These are phyloP conservation scores for Apostasia ramifera DNA, from an alignment of 106 monocot species.

Conservation along the genomic window DNA sequence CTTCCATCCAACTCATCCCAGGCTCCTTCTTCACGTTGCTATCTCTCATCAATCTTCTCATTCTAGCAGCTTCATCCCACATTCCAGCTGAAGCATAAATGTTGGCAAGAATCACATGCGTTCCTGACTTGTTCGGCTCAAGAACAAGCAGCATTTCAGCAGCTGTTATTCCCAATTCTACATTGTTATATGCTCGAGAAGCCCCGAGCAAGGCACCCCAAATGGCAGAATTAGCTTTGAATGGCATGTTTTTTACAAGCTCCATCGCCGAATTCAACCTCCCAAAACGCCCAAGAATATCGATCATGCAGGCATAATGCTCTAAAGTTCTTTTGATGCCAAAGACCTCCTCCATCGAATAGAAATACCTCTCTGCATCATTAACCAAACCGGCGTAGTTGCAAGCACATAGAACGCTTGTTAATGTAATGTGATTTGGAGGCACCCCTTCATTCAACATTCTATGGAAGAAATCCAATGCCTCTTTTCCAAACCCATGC, in stretches of 20 bases:
- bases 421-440: slow-evolving; percentile 85
- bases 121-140: slow-evolving; percentile 85
- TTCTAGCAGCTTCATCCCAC: slow-evolving; percentile 44
- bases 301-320: slow-evolving; percentile 88
- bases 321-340: slow-evolving; percentile 56
- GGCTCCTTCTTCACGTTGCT: slow-evolving; percentile 78
- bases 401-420: slow-evolving; percentile 82
- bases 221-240: slow-evolving; percentile 61
- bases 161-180: slow-evolving; percentile 51
- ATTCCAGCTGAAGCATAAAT: slow-evolving; percentile 64
- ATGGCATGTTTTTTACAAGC: slow-evolving; percentile 66
- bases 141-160: slow-evolving; percentile 70
- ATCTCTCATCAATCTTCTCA: slow-evolving; percentile 61
- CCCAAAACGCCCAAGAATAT: slow-evolving; percentile 75
- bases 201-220: slow-evolving; percentile 87
- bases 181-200: slow-evolving; percentile 51
- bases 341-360: slow-evolving; percentile 53
- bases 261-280: slow-evolving; percentile 57
- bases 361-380: slow-evolving; percentile 61
- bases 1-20: slow-evolving; percentile 81
- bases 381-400: slow-evolving; percentile 66
- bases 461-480: slow-evolving; percentile 46
- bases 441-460: slow-evolving; percentile 59
- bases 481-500: slow-evolving; percentile 77
- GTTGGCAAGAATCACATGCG: slow-evolving; percentile 71